Base-by-base conservation (phyloP, 2,329 filamentous ascomycete genomes). In the Aspergillus carbonarius region DNA sequence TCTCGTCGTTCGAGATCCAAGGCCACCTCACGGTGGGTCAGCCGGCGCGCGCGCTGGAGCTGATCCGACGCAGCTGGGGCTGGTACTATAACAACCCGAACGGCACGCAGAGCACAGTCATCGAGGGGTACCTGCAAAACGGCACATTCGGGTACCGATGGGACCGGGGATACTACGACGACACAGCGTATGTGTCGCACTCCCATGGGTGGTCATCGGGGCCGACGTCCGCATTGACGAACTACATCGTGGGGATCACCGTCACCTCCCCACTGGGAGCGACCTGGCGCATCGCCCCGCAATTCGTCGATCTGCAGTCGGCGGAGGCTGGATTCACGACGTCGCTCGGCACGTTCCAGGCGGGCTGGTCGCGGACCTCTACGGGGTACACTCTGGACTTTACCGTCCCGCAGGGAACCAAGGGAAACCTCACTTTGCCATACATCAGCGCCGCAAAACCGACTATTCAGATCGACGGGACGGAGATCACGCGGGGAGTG, bases 11-110 rank as follows among this genome's bases (percentile, higher is more conserved):
- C 63, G 85, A 88, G 65, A 76, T 88, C 25, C 81, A 83, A 67
- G 84, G 79, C 1, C 85, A 87, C 63, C 73, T 87, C 5, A 69
- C 74, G 0, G 79, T 79, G 0, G 75, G 78, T 0, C 75, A 79
- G 58, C 68, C 84, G 1, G 68, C 72, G 7, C 80, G 84, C 35
- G 83, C 85, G 0, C 72, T 88, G 0, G 76, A 82, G 10, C 78
- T 88, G 15, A 82, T 87, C 32, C 80, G 83, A 5, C 73, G 74
- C 8, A 78, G 76, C 50, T 88, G 85, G 85, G 85, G 85, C 10
- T 86, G 83, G 82, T 87, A 87, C 63, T 71, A 85, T 15, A 76
- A 81, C 59, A 79, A 86, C 58, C 77, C 80, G 1, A 81, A 84
- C 62, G 83, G 83, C n/a, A 86, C 85, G 0, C 75, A 81, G 57